These are phyloP conservation scores for Trichophyton schoenleinii DNA, from an alignment of 2,329 filamentous ascomycete species.

Conservation along the genomic window DNA sequence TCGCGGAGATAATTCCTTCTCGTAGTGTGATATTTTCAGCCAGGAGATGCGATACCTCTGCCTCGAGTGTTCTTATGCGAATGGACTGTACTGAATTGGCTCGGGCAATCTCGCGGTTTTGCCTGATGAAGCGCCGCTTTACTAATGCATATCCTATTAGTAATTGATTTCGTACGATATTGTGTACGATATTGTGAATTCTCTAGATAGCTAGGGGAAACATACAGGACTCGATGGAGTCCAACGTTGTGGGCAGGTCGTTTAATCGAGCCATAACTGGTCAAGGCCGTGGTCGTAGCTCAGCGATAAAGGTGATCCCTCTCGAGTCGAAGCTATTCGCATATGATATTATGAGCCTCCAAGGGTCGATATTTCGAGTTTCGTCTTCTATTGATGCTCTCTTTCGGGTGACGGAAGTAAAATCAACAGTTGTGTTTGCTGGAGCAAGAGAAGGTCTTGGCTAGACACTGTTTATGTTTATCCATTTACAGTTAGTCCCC, in stretches of 20 bases:
- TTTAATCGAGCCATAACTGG: conserved; percentile 38
- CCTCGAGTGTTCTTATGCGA: conserved; percentile 50
- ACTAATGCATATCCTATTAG: conserved; percentile 29
- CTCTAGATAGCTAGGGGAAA: conserved; percentile 6
- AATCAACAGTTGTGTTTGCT: not conserved
- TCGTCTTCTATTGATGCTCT: not conserved
- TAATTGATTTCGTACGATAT: not conserved
- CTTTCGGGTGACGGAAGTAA: not conserved
- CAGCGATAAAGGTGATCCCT: not conserved
- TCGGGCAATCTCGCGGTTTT: conserved; percentile 54
- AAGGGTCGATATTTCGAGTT: not conserved
- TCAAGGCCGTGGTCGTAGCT: not conserved
- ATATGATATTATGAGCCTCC: not conserved
- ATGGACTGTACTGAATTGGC: conserved; percentile 53
- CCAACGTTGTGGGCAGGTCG: conserved; percentile 32
- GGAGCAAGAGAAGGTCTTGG: not conserved
- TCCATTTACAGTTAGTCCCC: conserved; percentile 8
- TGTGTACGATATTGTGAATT: not conserved
- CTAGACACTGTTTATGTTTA: conserved; percentile 12
- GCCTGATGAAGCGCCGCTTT: conserved; percentile 51
- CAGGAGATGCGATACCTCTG: conserved; percentile 48
- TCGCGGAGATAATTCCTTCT: conserved; percentile 46
- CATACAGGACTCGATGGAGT: conserved; percentile 39
- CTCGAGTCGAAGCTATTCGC: not conserved
- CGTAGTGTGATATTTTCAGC: conserved; percentile 48